These are phyloP conservation scores for Exophiala aquamarina DNA, from an alignment of 2,329 filamentous ascomycete genomes.

Conservation along the genomic window DNA sequence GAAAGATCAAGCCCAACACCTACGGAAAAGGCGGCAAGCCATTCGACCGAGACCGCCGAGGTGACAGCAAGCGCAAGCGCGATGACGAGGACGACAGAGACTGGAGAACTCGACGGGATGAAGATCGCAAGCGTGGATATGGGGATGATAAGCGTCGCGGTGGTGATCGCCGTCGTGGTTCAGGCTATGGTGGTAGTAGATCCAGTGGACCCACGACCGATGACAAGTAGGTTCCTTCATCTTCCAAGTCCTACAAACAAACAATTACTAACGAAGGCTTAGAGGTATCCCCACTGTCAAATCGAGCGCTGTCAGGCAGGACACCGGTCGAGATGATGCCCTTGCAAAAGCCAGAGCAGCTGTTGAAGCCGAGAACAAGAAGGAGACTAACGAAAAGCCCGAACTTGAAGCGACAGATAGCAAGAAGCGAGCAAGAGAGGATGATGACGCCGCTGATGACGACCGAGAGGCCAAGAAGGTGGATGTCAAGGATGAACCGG, in stretches of 20 bases:
- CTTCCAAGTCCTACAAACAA: slow-evolving; percentile 4
- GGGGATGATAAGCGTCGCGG: slow-evolving; percentile 31
- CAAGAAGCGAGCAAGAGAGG: slow-evolving; percentile 49
- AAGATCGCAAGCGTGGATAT: slow-evolving; percentile 46
- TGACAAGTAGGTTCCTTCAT: slow-evolving; percentile 36
- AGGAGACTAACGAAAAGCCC: slow-evolving; percentile 21
- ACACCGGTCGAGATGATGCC: slow-evolving; percentile 25
- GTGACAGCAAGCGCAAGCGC: slow-evolving; percentile 30
- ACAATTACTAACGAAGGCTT: slow-evolving; percentile 24
- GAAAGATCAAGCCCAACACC: slow-evolving; percentile 63
- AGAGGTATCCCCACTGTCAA: slow-evolving; percentile 48
- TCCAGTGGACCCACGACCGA: slow-evolving; percentile 39
- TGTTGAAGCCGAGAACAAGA: slow-evolving; percentile 28
- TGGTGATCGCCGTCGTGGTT: slow-evolving; percentile 31
- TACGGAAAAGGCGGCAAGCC: slow-evolving; percentile 48
- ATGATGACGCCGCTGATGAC: slow-evolving; percentile 34
- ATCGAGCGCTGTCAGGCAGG: slow-evolving; percentile 16
- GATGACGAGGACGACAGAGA: slow-evolving; percentile 37
- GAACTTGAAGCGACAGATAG: slow-evolving; percentile 25
- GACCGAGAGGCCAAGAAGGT: slow-evolving; percentile 50
- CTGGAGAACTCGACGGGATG: slow-evolving; percentile 45
- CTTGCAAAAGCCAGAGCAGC: slow-evolving; percentile 28
- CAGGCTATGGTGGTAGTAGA: slow-evolving; percentile 33
- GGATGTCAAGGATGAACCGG: slow-evolving; percentile 39
- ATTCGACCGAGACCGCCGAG: slow-evolving; percentile 32